phyloP scores from a whole-genome alignment of 306 rosid species.

The Fragaria nilgerrensis region DNA sequence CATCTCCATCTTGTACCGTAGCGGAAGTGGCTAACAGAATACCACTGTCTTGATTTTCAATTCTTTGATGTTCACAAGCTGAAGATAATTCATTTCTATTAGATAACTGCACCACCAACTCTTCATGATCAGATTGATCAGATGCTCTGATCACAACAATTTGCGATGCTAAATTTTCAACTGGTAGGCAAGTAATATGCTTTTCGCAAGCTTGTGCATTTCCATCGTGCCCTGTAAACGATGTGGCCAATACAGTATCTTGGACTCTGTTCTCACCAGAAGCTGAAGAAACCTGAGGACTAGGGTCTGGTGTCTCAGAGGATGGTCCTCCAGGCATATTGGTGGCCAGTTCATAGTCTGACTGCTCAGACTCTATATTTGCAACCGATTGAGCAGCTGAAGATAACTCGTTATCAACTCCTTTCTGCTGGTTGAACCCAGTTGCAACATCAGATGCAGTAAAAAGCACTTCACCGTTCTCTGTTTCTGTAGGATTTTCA shows the following conservation, averaged over 20 bases:
- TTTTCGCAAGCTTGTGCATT: constrained; percentile 23
- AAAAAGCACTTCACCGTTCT: constrained; percentile 20
- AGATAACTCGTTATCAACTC: constrained; percentile 15
- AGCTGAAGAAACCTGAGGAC: constrained; percentile 16
- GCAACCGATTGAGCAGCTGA: constrained; percentile 16
- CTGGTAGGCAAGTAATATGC: constrained; percentile 19
- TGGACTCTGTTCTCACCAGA: constrained; percentile 27
- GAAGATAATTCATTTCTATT: constrained; percentile 29
- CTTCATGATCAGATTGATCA: constrained; percentile 24
- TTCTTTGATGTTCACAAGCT: constrained; percentile 14
- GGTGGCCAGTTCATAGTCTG: constrained; percentile 13
- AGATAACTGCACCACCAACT: constrained; percentile 26
- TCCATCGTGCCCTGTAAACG: constrained; percentile 18
- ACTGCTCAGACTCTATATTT: not conserved
- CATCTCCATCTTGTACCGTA: constrained; percentile 9
- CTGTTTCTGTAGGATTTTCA: constrained; percentile 18
- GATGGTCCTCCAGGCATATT: constrained; percentile 14
- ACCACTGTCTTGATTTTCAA: constrained; percentile 20
- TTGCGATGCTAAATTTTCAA: constrained; percentile 24
- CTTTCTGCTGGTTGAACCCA: constrained; percentile 38
- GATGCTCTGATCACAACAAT: constrained; percentile 15
- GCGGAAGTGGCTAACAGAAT: constrained; percentile 17
- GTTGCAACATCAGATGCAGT: constrained; percentile 25
- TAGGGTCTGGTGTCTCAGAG: constrained; percentile 24
- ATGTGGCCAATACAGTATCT: constrained; percentile 15